Conservation (phyloP, 257 asterid species). For the Lantana camara region DNA sequence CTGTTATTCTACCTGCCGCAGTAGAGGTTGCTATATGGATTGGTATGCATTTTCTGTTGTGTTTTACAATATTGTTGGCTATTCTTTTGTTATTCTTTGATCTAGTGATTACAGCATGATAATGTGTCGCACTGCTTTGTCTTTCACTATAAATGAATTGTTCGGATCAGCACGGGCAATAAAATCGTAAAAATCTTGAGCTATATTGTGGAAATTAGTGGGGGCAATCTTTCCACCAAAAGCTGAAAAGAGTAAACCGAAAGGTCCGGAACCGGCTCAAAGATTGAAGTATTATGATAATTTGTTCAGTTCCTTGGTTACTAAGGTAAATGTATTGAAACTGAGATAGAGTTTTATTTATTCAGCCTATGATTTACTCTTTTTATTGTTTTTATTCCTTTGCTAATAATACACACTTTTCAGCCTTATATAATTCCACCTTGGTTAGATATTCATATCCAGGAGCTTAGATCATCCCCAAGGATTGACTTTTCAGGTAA, state of each 20-base stretch:
- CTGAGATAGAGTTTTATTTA: no score
- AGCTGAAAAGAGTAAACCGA: slow-evolving; percentile 54
- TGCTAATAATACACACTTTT: no score
- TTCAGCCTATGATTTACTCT: no score
- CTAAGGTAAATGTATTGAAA: slow-evolving; percentile 70
- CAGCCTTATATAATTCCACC: no score
- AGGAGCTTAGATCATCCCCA: slow-evolving; percentile 77
- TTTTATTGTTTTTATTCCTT: no score
- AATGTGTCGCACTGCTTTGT: no score
- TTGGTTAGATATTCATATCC: slow-evolving; percentile 89
- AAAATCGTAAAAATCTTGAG: neutral
- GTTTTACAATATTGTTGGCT: no score
- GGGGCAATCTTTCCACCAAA: slow-evolving; percentile 73
- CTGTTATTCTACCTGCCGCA: slow-evolving; percentile 69
- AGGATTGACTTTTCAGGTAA: slow-evolving; percentile 95
- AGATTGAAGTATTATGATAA: slow-evolving; percentile 71
- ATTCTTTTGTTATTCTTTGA: no score
- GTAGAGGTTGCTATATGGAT: slow-evolving; percentile 64
- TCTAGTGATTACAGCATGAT: no score
- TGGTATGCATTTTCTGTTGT: slow-evolving; percentile 66
- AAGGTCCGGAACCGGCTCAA: no score
- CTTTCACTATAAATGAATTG: no score
- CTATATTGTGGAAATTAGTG: slow-evolving; percentile 76
- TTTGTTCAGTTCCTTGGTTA: slow-evolving; percentile 87
- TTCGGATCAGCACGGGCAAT: neutral